phyloP scores from a whole-genome alignment of 2,329 filamentous ascomycete species.

The Penicillium italicum region DNA sequence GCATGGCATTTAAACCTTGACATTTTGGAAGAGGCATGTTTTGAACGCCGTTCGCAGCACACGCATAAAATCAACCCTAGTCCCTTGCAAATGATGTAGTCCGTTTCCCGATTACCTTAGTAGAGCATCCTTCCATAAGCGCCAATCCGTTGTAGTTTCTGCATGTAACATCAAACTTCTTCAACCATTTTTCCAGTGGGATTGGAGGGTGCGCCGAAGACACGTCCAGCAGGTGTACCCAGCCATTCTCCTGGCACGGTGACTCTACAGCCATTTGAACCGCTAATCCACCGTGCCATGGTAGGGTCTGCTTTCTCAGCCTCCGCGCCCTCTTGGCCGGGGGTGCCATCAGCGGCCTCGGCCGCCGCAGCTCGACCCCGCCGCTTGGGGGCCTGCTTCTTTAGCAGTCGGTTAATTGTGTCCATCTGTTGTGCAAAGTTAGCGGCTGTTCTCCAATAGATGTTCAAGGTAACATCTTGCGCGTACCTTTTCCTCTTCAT shows the following conservation, averaged over 20 bases:
- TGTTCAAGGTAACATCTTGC: not conserved
- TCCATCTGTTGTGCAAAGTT: constrained; percentile 51
- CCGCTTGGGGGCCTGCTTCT: constrained; percentile 62
- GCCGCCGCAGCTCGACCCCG: constrained; percentile 48
- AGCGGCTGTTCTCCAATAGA: constrained; percentile 7
- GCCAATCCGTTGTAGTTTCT: constrained; percentile 15
- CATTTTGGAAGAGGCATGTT: not conserved
- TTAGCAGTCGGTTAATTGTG: constrained; percentile 64
- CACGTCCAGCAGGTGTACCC: constrained; percentile 40
- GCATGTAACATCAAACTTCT: constrained; percentile 30
- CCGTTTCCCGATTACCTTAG: constrained; percentile 14
- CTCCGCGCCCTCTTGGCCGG: constrained; percentile 39
- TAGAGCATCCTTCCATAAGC: constrained; percentile 21
- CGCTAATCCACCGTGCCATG: constrained; percentile 47
- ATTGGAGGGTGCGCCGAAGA: constrained; percentile 33
- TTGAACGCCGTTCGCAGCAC: constrained; percentile 10
- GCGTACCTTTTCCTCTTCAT: constrained; percentile 71
- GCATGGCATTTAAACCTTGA: not conserved
- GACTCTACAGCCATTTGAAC: constrained; percentile 40
- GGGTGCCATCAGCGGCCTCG: constrained; percentile 43
- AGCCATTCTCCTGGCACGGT: constrained; percentile 49
- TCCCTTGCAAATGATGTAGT: constrained; percentile 13
- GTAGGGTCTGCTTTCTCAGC: constrained; percentile 42
- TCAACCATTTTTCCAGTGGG: constrained; percentile 36
- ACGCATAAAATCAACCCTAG: constrained; percentile 7